Evolutionary conservation across 2,329 filamentous ascomycete genomes (phyloP).

Genomic region (Clonostachys solani): DNA sequence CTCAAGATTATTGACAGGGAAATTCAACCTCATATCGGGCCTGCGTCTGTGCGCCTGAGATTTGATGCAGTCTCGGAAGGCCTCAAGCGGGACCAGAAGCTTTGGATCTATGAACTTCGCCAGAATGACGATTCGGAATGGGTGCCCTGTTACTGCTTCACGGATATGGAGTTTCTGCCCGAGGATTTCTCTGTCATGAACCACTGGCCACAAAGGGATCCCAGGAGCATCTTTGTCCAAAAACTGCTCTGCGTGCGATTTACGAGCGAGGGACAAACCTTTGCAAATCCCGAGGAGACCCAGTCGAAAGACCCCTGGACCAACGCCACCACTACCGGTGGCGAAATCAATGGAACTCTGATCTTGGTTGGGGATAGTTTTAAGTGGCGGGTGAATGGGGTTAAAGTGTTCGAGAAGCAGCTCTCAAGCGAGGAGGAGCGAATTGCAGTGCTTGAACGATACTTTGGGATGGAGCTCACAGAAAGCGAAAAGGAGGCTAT

Average conservation of each 20-base stretch:
- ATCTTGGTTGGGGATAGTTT: not conserved
- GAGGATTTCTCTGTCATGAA: conserved; percentile 33
- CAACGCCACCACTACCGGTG: not conserved
- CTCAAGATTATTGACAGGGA: too few species aligned
- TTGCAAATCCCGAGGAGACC: not conserved
- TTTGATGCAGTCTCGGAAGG: conserved; percentile 2
- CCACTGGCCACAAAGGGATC: conserved; percentile 22
- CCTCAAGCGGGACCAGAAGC: conserved; percentile 1
- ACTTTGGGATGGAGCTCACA: not conserved
- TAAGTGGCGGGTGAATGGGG: conserved; percentile 1
- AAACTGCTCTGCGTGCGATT: conserved; percentile 29
- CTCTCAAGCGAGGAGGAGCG: conserved; percentile 1
- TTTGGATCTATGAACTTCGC: conserved; percentile 16
- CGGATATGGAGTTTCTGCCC: conserved; percentile 31
- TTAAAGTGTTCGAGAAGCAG: not conserved
- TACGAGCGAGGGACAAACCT: conserved; percentile 22
- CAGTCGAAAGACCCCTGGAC: not conserved
- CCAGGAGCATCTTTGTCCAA: conserved; percentile 26
- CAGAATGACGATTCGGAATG: conserved; percentile 22
- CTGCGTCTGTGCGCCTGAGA: conserved; percentile 25
- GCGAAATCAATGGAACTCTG: conserved; percentile 2
- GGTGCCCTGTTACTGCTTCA: conserved; percentile 38
- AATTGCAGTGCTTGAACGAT: not conserved
- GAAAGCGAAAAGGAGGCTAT: conserved; percentile 1
- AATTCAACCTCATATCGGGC: conserved; percentile 6